Evolutionary conservation across 495 filamentous ascomycete genomes (phyloP), one percentile per base, ranked within the genome.

Genomic region (Sordaria brevicollis): DNA sequence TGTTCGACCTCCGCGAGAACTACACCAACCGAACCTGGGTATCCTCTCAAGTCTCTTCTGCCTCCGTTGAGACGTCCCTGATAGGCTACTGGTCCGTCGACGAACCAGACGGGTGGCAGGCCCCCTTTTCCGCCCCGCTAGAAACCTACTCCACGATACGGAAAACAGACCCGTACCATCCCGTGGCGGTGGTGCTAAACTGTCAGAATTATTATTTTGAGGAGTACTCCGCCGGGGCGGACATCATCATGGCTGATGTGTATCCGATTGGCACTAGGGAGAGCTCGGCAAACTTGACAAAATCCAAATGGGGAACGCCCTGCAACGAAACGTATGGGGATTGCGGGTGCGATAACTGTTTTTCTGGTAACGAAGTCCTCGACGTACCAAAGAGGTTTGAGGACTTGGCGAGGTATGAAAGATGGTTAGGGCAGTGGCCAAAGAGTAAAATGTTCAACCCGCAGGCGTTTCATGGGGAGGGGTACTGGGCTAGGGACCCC

Each of bases 1-100:
- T 90, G 84, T 91, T 88, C 72, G 86, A 90, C 71, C 84, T 92
- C 78, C 84, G 89, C 1, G 82, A 85, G 70, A 83, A 81, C 4
- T 91, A 88, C 78, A 83, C 84, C 72, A 90, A 91, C 73, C 71
- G 80, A 1, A 85, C 83, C 1, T 77, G 81, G 25, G 83, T 91
- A 1, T 73, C 74, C 7, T 74, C 83, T 38, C 86, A 89, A 54
- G 84, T 91, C 49, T 76, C 81, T 6, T 75, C 77, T 5, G 37
- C 25, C n/a, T n/a, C n/a, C n/a, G n/a, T n/a, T n/a, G n/a, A n/a
- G n/a, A n/a, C n/a, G n/a, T n/a, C n/a, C n/a, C n/a, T n/a, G n/a
- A n/a, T n/a, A n/a, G n/a, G n/a, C n/a, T 92, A 89, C 78, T 92
- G 91, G 81, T 87, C 84, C 0, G 86, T 84, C 4, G 90, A 93